Evolutionary conservation across 805 yeast species (phyloP), one percentile per base, ranked within the genome.

Genomic region (Schwanniomyces pseudopolymorphus): DNA sequence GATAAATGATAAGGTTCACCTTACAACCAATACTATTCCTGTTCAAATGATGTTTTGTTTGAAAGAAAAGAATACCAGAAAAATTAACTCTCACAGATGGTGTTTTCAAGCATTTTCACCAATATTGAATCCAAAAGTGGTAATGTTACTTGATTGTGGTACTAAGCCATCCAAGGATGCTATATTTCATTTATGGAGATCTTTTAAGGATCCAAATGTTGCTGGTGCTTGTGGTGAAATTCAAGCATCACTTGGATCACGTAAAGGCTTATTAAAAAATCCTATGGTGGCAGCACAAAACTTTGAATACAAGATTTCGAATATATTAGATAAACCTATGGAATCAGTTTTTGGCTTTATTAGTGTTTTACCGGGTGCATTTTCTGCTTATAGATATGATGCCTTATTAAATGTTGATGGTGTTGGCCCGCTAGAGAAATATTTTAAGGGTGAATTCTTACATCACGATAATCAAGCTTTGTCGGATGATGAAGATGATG

Each of bases 151-250:
- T 44, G 98, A 94, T 68, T 96, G 96, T 19, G 99, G 99, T 58
- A 92, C 99, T 1, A 85, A 85, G 63, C 97, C 98, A 2, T 80
- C 87, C 4, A 79, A 81, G 51, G 89, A 87, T 54, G 85, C 97
- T 2, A 80, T 92, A 43, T 91, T 88, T 64, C 87, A 88, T 55
- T 69, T 94, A 46, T 92, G 99, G 99, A 84, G 83, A 63, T 80
- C 91, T 35, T 94, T 92, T 60, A 81, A 80, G 51, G 80, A 79
- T 57, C 85, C 89, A 1, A 79, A 82, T 44, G 95, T 92, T 17
- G 99, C 96, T 2, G 99, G 99, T 33, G 96, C 97, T 1, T 92
- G 99, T 80, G 99, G 99, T 45, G 98, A 94, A 63, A 92, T 94
- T 67, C 85, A 83, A 53, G 95, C 94, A 0, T 83, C 85, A 64